Base-by-base conservation (phyloP, 768 basidiomycete genomes). In the Omphalotus guepiniiformis region DNA sequence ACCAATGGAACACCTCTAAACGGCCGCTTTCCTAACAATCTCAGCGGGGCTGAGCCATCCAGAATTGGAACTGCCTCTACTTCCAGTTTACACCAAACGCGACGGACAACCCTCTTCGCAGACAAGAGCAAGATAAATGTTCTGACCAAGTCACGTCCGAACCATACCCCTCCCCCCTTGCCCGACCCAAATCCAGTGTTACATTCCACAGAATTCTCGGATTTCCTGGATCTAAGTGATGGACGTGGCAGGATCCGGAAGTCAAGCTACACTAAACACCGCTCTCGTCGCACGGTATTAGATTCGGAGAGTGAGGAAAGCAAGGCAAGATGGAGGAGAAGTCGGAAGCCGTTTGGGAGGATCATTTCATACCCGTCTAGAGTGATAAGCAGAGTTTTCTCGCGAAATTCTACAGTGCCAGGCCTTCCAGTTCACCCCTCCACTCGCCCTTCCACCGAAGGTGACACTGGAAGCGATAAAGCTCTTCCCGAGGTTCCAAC, bases 41-140 rank as follows among this genome's bases (percentile, higher is more conserved):
- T 8, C 25, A 4, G 22, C 12, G 23, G n/a, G 22, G 7, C 9
- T 46, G 6, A 26, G 23, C 18, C 34, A 26, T 23, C 35, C 19
- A 2, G 21, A 29, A 23, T 30, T 34, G 3, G 21, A 21, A 34
- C 15, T n/a, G 12, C 41, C 28, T 23, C 23, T 23, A 22, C 21
- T 12, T 46, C 44, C 11, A 23, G 35, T 23, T 26, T 26, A 15
- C 44, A 26, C n/a, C 44, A 37, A 46, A 46, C 25, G 16, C 44
- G n/a, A 6, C 11, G 9, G 19, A 46, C 16, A 36, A 46, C 21
- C 34, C 35, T 3, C 22, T 36, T 3, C 15, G 44, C n/a, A n/a
- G n/a, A n/a, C n/a, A n/a, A n/a, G 11, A n/a, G 44, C 23, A 46
- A 37, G 19, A 35, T n/a, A 19, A 23, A 23, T 22, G 13, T 46